Evolutionary conservation across 305 asterid species (phyloP).

Genomic region (Euphrasia arctica): DNA sequence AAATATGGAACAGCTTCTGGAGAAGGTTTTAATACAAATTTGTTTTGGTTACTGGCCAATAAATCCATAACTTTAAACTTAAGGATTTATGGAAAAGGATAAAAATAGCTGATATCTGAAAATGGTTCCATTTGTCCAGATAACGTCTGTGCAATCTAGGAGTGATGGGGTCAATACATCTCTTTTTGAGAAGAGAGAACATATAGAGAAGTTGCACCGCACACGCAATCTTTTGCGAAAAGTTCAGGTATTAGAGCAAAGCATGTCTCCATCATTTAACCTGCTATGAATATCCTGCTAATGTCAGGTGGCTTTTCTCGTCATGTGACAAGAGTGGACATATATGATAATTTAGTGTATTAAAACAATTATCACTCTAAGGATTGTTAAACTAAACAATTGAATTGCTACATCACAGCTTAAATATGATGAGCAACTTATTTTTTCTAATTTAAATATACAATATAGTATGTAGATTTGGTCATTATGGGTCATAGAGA

Average conservation of each 20-base stretch:
- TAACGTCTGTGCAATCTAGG: constrained; percentile 87
- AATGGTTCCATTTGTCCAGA: constrained; percentile 46
- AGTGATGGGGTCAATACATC: constrained; percentile 96
- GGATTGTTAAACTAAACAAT: constrained; percentile 11
- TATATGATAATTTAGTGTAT: constrained; percentile 17
- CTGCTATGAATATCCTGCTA: not conserved
- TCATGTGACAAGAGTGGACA: constrained; percentile 8
- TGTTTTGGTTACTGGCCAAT: constrained; percentile 26
- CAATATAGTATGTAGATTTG: constrained; percentile 21
- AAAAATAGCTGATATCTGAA: constrained; percentile 3
- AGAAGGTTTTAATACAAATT: constrained; percentile 59
- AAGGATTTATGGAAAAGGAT: constrained; percentile 19
- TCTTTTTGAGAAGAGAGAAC: constrained; percentile 92
- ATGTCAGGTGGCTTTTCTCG: not conserved
- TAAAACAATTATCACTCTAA: not conserved
- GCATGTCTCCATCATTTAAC: not conserved
- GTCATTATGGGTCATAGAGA: constrained; percentile 36
- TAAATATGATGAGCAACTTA: constrained; percentile 8
- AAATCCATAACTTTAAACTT: constrained; percentile 11
- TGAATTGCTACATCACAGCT: constrained; percentile 8
- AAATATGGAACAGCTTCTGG: constrained; percentile 96
- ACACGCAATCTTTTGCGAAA: constrained; percentile 89
- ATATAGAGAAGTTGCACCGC: constrained; percentile 90
- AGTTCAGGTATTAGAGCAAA: constrained; percentile 69
- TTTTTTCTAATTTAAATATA: constrained; percentile 18